Conservation (phyloP, 352 stramenopile genomes). For the Pilasporangium apinafurcum region DNA sequence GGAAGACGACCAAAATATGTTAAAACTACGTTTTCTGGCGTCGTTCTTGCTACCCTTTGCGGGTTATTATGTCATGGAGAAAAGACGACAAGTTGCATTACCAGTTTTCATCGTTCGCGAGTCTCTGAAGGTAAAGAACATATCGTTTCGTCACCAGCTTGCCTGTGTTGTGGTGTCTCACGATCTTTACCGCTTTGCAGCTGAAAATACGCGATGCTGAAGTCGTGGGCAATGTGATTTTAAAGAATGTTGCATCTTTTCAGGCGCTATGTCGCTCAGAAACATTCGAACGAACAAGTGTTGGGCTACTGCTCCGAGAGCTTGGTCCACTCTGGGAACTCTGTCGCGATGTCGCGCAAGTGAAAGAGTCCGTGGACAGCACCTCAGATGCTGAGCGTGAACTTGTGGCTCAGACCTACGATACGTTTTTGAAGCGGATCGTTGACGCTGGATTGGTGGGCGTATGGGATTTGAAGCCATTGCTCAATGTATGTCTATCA, state of each 20-base stretch:
- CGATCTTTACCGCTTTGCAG: conserved; percentile 4
- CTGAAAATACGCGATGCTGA: conserved; percentile 53
- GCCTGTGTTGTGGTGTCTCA: background rate
- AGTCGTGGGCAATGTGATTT: conserved; percentile 48
- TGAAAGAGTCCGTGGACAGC: conserved; percentile 37
- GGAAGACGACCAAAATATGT: conserved; percentile 26
- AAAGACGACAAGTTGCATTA: conserved; percentile 37
- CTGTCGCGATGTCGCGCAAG: conserved; percentile 40
- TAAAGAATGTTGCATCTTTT: conserved; percentile 30
- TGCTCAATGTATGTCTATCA: conserved; percentile 49
- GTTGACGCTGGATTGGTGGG: conserved; percentile 16
- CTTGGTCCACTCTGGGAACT: conserved; percentile 55
- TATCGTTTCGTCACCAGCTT: background rate
- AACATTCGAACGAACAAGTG: conserved; percentile 36
- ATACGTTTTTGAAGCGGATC: conserved; percentile 24
- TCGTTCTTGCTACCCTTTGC: conserved; percentile 49
- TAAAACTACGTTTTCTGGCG: conserved; percentile 52
- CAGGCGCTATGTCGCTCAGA: conserved; percentile 8
- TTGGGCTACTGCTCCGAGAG: conserved; percentile 49
- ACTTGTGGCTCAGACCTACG: conserved; percentile 23
- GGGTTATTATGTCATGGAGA: conserved; percentile 42
- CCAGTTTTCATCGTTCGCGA: conserved; percentile 52
- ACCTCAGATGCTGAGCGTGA: conserved; percentile 5
- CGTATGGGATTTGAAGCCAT: conserved; percentile 59
- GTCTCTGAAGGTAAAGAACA: conserved; percentile 50